These are phyloP conservation scores for Multifurca ochricompacta DNA, from an alignment of 768 basidiomycete genomes.

Conservation along the genomic window DNA sequence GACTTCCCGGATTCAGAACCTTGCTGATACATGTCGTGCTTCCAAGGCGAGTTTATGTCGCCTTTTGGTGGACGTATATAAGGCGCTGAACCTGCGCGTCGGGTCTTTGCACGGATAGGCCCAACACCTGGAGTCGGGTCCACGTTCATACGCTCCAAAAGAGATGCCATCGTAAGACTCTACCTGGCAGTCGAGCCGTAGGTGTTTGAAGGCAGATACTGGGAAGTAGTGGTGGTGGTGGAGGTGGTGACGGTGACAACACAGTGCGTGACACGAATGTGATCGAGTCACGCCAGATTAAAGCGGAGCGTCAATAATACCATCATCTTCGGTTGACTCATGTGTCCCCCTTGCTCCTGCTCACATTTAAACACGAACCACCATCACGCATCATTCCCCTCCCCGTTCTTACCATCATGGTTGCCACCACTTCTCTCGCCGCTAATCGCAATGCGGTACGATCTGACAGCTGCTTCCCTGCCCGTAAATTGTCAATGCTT, in stretches of 20 bases:
- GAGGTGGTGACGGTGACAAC: not conserved
- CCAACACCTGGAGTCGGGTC: conserved; percentile 11
- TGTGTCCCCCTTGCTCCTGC: too few relatives aligned
- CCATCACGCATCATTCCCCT: not conserved
- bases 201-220: not conserved
- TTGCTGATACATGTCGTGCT: conserved; percentile 19
- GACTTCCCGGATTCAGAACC: conserved; percentile 8
- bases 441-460: not conserved
- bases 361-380: not conserved
- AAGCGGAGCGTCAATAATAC: conserved; percentile 13
- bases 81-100: conserved; percentile 18
- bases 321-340: not conserved
- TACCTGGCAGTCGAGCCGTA: not conserved
- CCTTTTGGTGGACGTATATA: conserved; percentile 19
- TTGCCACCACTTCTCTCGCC: not conserved
- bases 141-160: conserved; percentile 21
- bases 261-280: not conserved
- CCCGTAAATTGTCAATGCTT: not conserved
- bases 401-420: not conserved
- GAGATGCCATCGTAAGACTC: conserved; percentile 15
- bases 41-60: conserved; percentile 20
- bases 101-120: conserved; percentile 16
- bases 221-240: too few relatives aligned
- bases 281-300: conserved; percentile 1
- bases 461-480: not conserved